Conservation (phyloP, 352 stramenopile genomes). For the Phytopythium helicoides region DNA sequence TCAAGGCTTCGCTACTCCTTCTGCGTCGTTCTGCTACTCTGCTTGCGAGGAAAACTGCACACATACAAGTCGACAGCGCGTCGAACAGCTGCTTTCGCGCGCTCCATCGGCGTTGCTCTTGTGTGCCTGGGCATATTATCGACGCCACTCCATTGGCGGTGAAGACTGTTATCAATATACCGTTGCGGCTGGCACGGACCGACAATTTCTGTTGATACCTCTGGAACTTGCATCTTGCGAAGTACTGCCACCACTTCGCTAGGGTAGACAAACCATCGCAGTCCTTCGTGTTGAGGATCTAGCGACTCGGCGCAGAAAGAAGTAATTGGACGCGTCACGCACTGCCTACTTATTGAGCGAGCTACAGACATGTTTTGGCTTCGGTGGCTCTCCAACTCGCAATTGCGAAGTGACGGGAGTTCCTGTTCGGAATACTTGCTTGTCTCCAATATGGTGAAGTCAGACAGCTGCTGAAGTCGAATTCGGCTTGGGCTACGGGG, state of each 20-base stretch:
- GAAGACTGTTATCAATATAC: slow-evolving; percentile 24
- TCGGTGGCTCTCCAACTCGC: not conserved
- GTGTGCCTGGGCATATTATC: slow-evolving; percentile 5
- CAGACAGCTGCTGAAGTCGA: not conserved
- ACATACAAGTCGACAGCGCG: slow-evolving; percentile 3
- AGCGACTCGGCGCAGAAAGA: slow-evolving; percentile 16
- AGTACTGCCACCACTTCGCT: slow-evolving; percentile 25
- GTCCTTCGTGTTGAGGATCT: slow-evolving; percentile 17
- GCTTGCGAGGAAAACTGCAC: slow-evolving; percentile 2
- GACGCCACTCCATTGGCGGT: slow-evolving; percentile 17
- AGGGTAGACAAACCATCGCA: slow-evolving; percentile 41
- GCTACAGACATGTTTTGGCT: not conserved
- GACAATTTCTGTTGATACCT: slow-evolving; percentile 14
- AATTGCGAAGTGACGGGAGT: not conserved
- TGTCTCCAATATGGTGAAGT: not conserved
- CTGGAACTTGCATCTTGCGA: slow-evolving; percentile 13
- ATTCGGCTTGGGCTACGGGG: not conserved
- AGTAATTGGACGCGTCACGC: not conserved
- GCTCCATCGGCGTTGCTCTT: not conserved
- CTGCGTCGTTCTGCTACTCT: not conserved
- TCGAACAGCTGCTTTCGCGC: not conserved
- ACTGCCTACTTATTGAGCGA: not conserved
- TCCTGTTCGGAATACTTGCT: not conserved
- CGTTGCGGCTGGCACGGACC: slow-evolving; percentile 30
- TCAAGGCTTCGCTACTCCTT: too few relatives aligned